Conservation (phyloP, 164 flowering plant species). For the Magnolia officinalis region DNA sequence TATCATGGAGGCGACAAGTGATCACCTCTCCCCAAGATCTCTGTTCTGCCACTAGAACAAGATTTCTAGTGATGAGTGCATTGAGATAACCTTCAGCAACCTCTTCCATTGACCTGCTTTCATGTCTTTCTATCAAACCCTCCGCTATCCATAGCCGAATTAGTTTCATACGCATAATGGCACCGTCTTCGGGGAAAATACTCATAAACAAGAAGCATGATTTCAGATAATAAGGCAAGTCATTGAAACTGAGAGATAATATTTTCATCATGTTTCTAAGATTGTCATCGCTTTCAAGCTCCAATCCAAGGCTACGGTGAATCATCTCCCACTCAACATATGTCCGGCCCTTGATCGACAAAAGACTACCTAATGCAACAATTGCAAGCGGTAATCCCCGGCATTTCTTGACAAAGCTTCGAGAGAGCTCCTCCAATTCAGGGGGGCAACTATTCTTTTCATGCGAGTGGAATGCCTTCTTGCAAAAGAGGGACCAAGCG, state of each 20-base stretch:
- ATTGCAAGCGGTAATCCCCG: constrained; percentile 25
- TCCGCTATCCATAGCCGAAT: constrained; percentile 24
- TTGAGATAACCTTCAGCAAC: constrained; percentile 11
- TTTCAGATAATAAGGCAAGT: constrained; percentile 18
- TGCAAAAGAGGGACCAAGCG: constrained; percentile 8
- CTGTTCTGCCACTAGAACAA: constrained; percentile 4
- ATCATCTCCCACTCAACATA: constrained; percentile 15
- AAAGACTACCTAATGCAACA: constrained; percentile 16
- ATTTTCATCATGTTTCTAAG: constrained; percentile 1
- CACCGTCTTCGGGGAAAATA: constrained; percentile 17
- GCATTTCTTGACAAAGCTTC: constrained; percentile 15
- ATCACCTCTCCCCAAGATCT: not conserved
- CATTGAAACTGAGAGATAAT: constrained; percentile 3
- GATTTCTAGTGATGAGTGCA: constrained; percentile 2
- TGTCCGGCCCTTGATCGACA: not conserved
- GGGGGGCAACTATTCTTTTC: not conserved
- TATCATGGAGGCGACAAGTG: constrained; percentile 12
- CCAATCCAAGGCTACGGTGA: constrained; percentile 11
- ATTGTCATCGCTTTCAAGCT: not conserved
- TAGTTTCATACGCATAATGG: constrained; percentile 13
- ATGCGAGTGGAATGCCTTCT: constrained; percentile 6
- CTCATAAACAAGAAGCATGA: constrained; percentile 21
- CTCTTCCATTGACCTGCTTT: constrained; percentile 2
- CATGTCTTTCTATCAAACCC: constrained; percentile 14
- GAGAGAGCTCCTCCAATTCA: not conserved